Conservation (phyloP, 2,329 filamentous ascomycete species). For the Fusarium virguliforme region DNA sequence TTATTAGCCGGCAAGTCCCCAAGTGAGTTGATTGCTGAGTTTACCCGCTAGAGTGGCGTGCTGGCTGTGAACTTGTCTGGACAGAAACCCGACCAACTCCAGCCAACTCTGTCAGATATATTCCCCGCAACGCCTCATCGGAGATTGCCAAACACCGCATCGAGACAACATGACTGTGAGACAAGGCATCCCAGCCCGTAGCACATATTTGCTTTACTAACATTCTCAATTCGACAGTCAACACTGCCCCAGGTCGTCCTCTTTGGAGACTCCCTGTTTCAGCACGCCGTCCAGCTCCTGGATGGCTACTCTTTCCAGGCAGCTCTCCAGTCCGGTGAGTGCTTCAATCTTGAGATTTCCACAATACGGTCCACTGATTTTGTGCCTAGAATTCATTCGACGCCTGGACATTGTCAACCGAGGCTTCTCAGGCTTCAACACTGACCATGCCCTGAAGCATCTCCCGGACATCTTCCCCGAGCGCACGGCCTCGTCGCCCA, state of each 20-base stretch:
- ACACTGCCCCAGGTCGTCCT: constrained; percentile 83
- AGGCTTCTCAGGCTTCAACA: constrained; percentile 90
- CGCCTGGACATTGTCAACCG: constrained; percentile 90
- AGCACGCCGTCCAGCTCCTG: constrained; percentile 74
- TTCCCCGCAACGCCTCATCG: constrained; percentile 20
- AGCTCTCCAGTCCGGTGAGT: constrained; percentile 78
- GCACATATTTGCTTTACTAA: background rate
- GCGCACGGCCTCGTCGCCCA: constrained; percentile 67
- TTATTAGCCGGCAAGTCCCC: constrained; percentile 28
- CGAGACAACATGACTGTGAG: constrained; percentile 46
- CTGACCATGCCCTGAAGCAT: constrained; percentile 78
- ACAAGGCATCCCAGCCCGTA: constrained; percentile 23
- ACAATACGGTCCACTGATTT: constrained; percentile 11
- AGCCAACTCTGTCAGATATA: background rate
- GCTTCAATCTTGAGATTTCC: background rate
- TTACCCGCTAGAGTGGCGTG: constrained; percentile 29
- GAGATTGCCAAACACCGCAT: background rate
- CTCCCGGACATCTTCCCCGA: constrained; percentile 80
- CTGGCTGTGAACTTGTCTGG: constrained; percentile 16
- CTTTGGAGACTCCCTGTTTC: constrained; percentile 91
- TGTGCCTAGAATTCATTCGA: constrained; percentile 76
- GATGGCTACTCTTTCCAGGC: constrained; percentile 83
- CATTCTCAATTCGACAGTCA: constrained; percentile 53
- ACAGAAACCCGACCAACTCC: constrained; percentile 1
- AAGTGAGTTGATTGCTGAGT: constrained; percentile 18